Evolutionary conservation across 2,329 filamentous ascomycete genomes (phyloP).

Genomic region (Dryadomyces quercus-mongolicae): DNA sequence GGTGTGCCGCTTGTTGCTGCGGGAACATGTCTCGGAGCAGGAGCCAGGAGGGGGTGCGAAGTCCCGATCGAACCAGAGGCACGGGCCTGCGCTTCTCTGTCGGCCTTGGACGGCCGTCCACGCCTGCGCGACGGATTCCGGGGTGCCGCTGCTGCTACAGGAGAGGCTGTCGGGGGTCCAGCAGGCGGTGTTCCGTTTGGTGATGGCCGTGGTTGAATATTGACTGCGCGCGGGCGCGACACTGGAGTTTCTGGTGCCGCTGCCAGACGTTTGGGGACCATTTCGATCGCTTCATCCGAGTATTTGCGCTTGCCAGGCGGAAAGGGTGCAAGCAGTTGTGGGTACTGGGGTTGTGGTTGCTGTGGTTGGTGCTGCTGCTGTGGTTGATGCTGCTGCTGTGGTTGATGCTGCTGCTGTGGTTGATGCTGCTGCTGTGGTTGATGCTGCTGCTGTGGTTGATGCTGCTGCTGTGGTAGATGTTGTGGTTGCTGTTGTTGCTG

Average conservation of each 20-base stretch:
- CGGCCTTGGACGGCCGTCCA: conserved; percentile 22
- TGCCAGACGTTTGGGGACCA: conserved; percentile 19
- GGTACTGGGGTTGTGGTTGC: conserved; percentile 5
- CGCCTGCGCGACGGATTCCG: conserved; percentile 15
- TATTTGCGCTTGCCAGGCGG: conserved; percentile 19
- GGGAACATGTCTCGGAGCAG: conserved; percentile 2
- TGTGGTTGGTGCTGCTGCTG: neutral
- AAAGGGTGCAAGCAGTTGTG: conserved; percentile 6
- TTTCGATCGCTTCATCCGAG: conserved; percentile 18
- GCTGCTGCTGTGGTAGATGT: neutral
- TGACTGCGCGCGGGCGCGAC: conserved; percentile 11
- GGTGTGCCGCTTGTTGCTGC: neutral
- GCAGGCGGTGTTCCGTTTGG: conserved; percentile 14
- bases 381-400: neutral
- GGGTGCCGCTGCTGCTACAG: neutral
- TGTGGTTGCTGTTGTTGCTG: neutral
- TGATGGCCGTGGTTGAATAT: conserved; percentile 20
- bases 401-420: neutral
- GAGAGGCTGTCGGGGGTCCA: neutral
- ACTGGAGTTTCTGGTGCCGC: conserved; percentile 10
- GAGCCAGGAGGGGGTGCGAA: conserved; percentile 3
- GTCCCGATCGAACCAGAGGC: conserved; percentile 8
- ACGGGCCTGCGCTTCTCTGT: conserved; percentile 17
- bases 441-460: neutral
- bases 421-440: neutral